phyloP scores from a whole-genome alignment of 768 basidiomycete genomes.

The Podaxis sp. region DNA sequence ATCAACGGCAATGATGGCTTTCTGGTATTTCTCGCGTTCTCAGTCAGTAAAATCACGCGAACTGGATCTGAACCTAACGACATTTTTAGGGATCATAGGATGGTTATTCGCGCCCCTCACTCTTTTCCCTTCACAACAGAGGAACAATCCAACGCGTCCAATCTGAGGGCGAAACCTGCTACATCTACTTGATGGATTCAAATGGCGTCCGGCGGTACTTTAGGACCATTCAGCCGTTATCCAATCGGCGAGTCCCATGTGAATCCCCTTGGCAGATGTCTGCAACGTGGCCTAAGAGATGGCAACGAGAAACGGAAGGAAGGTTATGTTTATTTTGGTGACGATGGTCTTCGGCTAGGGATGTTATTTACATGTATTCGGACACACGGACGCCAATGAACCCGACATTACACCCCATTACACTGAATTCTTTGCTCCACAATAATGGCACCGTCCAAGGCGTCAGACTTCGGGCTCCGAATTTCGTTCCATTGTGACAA shows the following conservation, averaged over 20 bases:
- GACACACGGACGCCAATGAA: too few species aligned
- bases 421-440: too few species aligned
- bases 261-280: too few species aligned
- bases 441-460: too few species aligned
- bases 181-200: neutral
- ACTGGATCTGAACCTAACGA: neutral
- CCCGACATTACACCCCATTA: too few species aligned
- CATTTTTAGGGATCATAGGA: neutral
- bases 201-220: neutral
- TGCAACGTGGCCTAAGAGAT: too few species aligned
- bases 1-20: neutral
- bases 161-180: neutral
- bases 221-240: neutral
- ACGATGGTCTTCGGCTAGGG: too few species aligned
- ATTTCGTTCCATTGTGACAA: too few species aligned
- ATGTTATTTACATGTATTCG: too few species aligned
- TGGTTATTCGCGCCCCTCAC: slow-evolving; percentile 1
- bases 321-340: too few species aligned
- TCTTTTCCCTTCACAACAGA: neutral
- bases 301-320: too few species aligned
- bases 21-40: slow-evolving; percentile 13
- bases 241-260: neutral
- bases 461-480: too few species aligned
- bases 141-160: neutral
- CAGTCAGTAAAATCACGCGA: neutral